Evolutionary conservation across 83 land plant genomes (phyloP).

Genomic region (Thuja plicata): DNA sequence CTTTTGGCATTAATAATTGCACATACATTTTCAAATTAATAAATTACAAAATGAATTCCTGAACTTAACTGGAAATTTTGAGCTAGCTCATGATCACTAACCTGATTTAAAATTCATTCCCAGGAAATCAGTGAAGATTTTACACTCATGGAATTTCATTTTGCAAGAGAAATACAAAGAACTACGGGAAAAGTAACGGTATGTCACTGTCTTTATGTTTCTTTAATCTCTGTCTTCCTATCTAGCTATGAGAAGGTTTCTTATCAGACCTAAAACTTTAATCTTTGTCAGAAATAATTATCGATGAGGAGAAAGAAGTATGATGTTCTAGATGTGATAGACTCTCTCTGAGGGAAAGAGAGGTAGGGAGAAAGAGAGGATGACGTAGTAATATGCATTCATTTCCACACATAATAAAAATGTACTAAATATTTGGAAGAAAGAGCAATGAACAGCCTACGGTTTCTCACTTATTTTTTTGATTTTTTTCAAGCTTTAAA

Average conservation of each 20-base stretch:
- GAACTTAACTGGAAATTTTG: neutral
- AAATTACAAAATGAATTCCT: neutral
- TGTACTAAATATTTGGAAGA: neutral
- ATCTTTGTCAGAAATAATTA: neutral
- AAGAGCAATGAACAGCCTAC: neutral
- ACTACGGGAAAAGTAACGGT: constrained; percentile 5
- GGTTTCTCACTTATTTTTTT: neutral
- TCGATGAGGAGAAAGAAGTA: no score
- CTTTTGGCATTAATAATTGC: neutral
- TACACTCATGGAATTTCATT: constrained; percentile 63
- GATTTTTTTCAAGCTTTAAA: neutral
- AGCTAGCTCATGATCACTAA: neutral
- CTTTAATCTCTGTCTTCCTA: neutral
- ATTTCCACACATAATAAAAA: no score
- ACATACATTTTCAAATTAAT: neutral
- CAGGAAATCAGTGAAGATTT: constrained; percentile 50
- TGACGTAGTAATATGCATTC: no score
- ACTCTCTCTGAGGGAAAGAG: no score
- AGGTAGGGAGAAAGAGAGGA: no score
- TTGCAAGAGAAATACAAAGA: constrained; percentile 18
- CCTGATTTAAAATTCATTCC: neutral
- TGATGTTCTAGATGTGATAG: no score
- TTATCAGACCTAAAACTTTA: neutral
- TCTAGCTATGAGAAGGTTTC: neutral
- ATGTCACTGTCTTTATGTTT: neutral